Conservation (phyloP, 345 rosid species). For the Theobroma cacao region DNA sequence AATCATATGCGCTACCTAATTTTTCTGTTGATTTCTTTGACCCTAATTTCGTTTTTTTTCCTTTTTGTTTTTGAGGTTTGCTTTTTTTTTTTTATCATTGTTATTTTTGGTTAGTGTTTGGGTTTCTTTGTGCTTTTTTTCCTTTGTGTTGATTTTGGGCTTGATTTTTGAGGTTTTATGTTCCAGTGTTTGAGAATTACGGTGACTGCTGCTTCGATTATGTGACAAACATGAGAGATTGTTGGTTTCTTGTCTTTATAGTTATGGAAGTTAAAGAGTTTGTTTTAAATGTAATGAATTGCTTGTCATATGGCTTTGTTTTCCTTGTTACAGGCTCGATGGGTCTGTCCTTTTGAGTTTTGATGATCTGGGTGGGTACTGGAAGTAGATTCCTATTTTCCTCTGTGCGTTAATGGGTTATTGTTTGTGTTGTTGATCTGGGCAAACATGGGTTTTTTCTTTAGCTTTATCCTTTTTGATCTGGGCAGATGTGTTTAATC, state of each 20-base stretch:
- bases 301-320: background rate
- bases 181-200: background rate
- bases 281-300: background rate
- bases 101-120: background rate
- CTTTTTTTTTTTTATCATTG: background rate
- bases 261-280: background rate
- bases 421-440: background rate
- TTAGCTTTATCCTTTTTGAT: background rate
- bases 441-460: background rate
- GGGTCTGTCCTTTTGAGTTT: background rate
- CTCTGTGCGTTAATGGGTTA: background rate
- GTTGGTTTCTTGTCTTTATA: background rate
- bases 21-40: background rate
- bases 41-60: background rate
- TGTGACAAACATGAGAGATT: background rate
- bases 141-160: background rate
- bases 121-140: background rate
- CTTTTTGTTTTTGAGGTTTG: background rate
- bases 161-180: background rate
- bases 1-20: background rate
- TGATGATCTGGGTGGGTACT: background rate
- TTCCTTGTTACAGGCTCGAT: background rate
- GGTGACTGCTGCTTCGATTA: background rate
- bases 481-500: conserved; percentile 1
- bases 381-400: background rate